phyloP scores from a whole-genome alignment of 805 yeast species.

The Zygosaccharomyces gambellarensis region DNA sequence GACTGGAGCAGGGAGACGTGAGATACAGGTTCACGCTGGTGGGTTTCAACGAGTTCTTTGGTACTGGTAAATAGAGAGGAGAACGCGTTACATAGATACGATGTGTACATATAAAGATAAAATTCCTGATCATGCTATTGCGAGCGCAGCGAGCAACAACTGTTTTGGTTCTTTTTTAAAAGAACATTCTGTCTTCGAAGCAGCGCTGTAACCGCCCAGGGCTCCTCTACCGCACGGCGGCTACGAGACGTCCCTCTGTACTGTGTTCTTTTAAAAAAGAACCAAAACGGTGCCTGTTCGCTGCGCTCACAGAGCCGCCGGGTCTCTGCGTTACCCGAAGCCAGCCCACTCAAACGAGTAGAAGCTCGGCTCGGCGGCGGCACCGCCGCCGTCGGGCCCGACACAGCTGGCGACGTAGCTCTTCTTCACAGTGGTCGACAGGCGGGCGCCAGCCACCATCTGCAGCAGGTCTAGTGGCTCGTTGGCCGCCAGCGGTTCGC shows the following conservation, averaged over 20 bases:
- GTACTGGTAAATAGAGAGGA: constrained; percentile 23
- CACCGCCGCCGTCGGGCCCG: constrained; percentile 21
- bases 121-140: neutral
- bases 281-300: too few relatives aligned
- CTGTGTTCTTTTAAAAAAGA: too few relatives aligned
- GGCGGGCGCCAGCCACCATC: constrained; percentile 77
- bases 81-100: too few relatives aligned
- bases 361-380: constrained; percentile 33
- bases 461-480: constrained; percentile 51
- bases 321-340: constrained; percentile 52
- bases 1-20: constrained; percentile 51
- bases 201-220: too few relatives aligned
- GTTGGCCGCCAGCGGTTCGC: constrained; percentile 41
- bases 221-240: too few relatives aligned
- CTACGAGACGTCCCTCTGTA: too few relatives aligned
- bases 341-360: constrained; percentile 96
- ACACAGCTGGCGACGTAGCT: constrained; percentile 59
- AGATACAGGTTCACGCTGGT: constrained; percentile 61
- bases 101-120: neutral
- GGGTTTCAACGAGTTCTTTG: constrained; percentile 42
- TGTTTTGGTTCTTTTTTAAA: neutral
- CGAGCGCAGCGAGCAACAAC: neutral
- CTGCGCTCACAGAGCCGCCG: too few relatives aligned
- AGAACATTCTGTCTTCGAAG: too few relatives aligned
- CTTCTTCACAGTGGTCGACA: constrained; percentile 91